Percentiles rank a stretch among this genome's conserved stretches.
These are phyloP conservation scores for Sporobolus alterniflorus DNA, from an alignment of 202 grass and related monocot species.

Conservation along the genomic window DNA sequence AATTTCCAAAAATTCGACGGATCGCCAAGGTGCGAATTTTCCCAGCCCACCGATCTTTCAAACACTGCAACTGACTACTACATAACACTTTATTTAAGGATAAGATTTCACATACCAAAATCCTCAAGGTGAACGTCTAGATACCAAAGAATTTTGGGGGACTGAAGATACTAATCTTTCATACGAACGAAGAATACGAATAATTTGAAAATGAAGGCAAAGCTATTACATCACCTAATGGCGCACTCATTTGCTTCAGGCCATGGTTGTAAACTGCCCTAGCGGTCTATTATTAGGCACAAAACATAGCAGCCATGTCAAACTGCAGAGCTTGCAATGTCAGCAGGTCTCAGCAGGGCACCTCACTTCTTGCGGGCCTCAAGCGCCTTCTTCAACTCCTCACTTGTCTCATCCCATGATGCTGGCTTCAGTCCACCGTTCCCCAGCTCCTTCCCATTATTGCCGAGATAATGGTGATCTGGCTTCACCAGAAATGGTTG, in stretches of 20 bases:
- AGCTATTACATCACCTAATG: conserved; percentile 30
- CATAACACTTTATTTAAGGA: too few relatives aligned
- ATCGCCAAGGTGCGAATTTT: too few relatives aligned
- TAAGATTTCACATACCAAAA: neutral
- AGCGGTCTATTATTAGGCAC: conserved; percentile 43
- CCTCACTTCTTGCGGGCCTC: conserved; percentile 48
- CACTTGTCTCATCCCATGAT: conserved; percentile 18
- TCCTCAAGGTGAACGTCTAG: neutral
- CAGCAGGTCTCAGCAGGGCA: neutral
- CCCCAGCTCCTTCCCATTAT: conserved; percentile 32
- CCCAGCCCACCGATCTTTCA: too few relatives aligned
- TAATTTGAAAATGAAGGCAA: conserved; percentile 26
- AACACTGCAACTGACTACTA: too few relatives aligned
- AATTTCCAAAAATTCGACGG: too few relatives aligned
- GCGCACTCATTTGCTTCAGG: conserved; percentile 24
- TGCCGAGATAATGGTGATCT: conserved; percentile 43
- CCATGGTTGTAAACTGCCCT: conserved; percentile 26
- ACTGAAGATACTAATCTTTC: neutral
- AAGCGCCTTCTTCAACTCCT: conserved; percentile 67
- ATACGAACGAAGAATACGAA: neutral
- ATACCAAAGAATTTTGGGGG: neutral
- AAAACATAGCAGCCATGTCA: conserved; percentile 12
- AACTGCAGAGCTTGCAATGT: conserved; percentile 26
- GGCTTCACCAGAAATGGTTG: conserved; percentile 33
- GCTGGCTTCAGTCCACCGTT: neutral